Conservation (phyloP, 2,329 filamentous ascomycete genomes). For the Teratosphaeria gauchensis region DNA sequence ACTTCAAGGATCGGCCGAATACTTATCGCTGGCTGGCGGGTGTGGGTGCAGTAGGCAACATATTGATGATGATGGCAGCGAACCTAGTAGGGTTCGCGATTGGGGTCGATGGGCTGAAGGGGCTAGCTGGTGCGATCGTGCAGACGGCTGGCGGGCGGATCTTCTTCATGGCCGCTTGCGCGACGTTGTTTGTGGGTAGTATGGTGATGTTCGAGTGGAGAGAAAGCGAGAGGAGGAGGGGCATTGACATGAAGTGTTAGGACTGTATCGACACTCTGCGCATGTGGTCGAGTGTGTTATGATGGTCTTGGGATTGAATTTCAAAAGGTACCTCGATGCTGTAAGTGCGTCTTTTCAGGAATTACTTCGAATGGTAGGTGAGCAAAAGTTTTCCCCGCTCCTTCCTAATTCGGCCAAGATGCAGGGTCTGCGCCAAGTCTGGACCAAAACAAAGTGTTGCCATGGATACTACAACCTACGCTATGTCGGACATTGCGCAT, state of each 20-base stretch:
- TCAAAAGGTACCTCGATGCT: not conserved
- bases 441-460: not conserved
- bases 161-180: constrained; percentile 64
- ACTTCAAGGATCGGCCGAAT: constrained; percentile 61
- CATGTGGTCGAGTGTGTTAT: not conserved
- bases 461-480: not conserved
- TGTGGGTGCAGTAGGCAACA: constrained; percentile 69
- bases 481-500: no score
- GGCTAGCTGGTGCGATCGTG: constrained; percentile 64
- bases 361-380: not conserved
- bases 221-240: constrained; percentile 71
- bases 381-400: not conserved
- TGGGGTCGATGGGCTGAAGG: constrained; percentile 76
- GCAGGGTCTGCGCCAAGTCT: not conserved
- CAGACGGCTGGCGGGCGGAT: constrained; percentile 62
- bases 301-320: not conserved
- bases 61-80: constrained; percentile 90
- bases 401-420: not conserved
- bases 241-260: constrained; percentile 74
- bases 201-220: constrained; percentile 97
- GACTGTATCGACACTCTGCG: not conserved
- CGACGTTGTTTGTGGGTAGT: constrained; percentile 69
- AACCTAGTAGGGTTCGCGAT: constrained; percentile 94
- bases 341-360: not conserved
- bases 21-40: constrained; percentile 73